Evolutionary conservation across 495 filamentous ascomycete genomes (phyloP), one percentile per base, ranked within the genome.

Genomic region (Tuber melanosporum): DNA sequence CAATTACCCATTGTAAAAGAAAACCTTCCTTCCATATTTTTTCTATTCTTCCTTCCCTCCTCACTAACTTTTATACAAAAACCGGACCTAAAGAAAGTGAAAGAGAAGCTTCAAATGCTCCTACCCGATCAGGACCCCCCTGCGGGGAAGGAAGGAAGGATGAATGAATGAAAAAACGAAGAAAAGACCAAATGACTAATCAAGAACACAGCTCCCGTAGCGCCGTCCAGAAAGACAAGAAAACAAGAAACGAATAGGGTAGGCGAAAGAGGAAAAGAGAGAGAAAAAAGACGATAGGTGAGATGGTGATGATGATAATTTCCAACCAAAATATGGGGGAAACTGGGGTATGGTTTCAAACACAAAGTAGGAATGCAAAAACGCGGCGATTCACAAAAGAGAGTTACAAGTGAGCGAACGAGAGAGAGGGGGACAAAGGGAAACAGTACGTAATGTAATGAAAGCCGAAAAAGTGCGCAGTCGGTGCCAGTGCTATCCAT

Each of bases 201-300:
- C 57, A 66, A 36, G 57, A 36, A 66, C 36, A 66, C 57, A 66
- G 57, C 57, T 66, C 57, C 57, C 57, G 6, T 14, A 66, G 57
- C 57, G 57, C 57, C 57, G 32, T 66, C 26, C 57, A 66, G 57
- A 66, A 66, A 66, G 57, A 19, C 57, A 66, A 66, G 57, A 36
- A 15, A 36, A 26, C 9, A 62, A 32, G 26, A 36, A 6, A 66
- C 5, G 57, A 19, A 12, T 4, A 66, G 32, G 7, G n/a, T 4
- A 66, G 32, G 36, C 26, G 26, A 66, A 19, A 19, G 47, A 9
- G 20, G 22, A n/a, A 8, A 52, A 10, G 7, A n/a, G n/a, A 9
- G 7, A n/a, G 8, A 15, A 2, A 66, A 32, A 32, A 4, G 12
- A 17, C n/a, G 57, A 66, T 32, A 32, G 2, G n/a, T 66, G 57